Conservation (phyloP, 2,329 filamentous ascomycete species). For the Cercospora sesami region DNA sequence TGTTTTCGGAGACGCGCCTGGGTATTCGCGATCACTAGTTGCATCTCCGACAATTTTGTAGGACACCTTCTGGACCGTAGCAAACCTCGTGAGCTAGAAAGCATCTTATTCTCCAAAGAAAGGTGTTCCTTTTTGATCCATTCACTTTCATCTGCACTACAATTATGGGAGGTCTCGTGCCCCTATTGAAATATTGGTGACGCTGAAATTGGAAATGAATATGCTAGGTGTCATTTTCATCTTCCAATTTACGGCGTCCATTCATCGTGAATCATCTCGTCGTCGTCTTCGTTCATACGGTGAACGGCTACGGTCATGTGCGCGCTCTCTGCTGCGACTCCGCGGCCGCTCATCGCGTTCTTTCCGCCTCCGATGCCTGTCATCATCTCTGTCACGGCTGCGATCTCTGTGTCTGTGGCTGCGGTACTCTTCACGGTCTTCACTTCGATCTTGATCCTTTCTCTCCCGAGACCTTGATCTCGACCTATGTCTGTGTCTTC, state of each 20-base stretch:
- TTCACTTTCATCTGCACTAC: too few species aligned
- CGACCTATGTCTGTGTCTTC: constrained; percentile 31
- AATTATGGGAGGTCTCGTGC: neutral
- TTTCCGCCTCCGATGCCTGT: constrained; percentile 15
- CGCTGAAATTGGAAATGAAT: neutral
- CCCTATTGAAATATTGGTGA: neutral
- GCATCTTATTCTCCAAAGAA: neutral
- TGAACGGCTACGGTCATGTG: constrained; percentile 27
- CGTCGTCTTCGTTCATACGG: constrained; percentile 23
- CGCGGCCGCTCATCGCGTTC: constrained; percentile 20
- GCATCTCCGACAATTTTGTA: neutral
- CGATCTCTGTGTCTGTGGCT: constrained; percentile 20
- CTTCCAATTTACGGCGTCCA: neutral
- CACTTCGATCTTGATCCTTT: neutral
- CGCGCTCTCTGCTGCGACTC: constrained; percentile 17
- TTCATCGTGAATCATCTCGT: constrained; percentile 22
- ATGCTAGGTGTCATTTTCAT: neutral
- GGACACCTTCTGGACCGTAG: neutral
- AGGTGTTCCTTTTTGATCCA: neutral
- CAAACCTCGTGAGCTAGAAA: neutral
- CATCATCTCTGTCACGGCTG: constrained; percentile 24
- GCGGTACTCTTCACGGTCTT: constrained; percentile 16
- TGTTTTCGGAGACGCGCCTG: neutral
- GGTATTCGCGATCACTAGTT: neutral
- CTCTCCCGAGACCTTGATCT: constrained; percentile 22